Evolutionary conservation across 179 eudicot species (phyloP).

Genomic region (Sideroxylon spinosum): DNA sequence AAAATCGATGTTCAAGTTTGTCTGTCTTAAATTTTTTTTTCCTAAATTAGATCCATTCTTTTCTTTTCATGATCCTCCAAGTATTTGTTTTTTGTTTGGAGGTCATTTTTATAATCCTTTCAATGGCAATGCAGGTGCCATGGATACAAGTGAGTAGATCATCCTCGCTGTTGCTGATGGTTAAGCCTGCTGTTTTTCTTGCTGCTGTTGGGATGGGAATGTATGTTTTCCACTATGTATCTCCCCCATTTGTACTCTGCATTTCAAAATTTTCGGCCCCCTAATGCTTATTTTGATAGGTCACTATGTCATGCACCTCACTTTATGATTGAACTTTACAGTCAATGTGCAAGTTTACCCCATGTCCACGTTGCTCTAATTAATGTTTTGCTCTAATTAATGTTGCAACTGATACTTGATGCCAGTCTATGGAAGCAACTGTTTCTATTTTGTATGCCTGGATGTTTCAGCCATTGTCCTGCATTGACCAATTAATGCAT

Average conservation of each 20-base stretch:
- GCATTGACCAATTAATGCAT: not conserved
- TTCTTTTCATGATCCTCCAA: not conserved
- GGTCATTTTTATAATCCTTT: not conserved
- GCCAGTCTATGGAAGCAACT: not conserved
- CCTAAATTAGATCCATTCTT: not conserved
- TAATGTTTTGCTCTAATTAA: not conserved
- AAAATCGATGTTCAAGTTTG: not conserved
- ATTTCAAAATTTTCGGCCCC: not conserved
- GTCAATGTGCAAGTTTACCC: not conserved
- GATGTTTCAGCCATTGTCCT: not conserved
- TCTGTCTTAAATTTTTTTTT: not conserved
- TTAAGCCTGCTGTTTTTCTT: slow-evolving; percentile 68
- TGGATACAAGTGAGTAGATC: slow-evolving; percentile 98
- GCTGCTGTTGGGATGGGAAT: slow-evolving; percentile 71
- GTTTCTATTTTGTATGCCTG: not conserved
- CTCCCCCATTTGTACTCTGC: not conserved
- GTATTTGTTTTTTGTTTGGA: slow-evolving; percentile 6
- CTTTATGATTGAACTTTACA: not conserved
- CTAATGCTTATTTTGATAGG: not conserved
- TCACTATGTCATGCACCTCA: not conserved
- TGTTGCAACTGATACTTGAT: not conserved
- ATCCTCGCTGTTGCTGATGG: slow-evolving; percentile 77
- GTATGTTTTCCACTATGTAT: slow-evolving; percentile 42
- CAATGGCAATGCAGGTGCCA: slow-evolving; percentile 52
- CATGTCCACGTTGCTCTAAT: not conserved